phyloP scores from a whole-genome alignment of 202 grass and related monocot species.

The Panicum hallii region DNA sequence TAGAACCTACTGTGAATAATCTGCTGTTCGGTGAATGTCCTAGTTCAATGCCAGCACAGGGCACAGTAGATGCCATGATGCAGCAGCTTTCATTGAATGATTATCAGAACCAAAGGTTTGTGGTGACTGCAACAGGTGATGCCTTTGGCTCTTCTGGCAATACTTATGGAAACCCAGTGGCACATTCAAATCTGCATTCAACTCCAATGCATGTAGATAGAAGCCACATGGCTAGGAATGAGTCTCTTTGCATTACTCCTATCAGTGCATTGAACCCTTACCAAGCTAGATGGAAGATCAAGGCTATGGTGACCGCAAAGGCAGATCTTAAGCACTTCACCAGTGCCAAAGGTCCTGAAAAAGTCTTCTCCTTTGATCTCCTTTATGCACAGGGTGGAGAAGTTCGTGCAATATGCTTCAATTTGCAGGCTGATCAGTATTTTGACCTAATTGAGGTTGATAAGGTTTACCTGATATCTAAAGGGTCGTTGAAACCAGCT shows the following conservation, averaged over 20 bases:
- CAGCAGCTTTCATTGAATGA: constrained; percentile 42
- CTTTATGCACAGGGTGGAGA: constrained; percentile 76
- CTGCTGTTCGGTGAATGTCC: background rate
- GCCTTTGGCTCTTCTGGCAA: constrained; percentile 44
- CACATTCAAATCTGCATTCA: constrained; percentile 58
- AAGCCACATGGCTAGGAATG: constrained; percentile 64
- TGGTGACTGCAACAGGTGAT: constrained; percentile 21
- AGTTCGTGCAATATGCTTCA: constrained; percentile 78
- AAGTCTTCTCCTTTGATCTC: constrained; percentile 85
- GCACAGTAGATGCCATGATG: background rate
- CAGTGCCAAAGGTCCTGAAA: constrained; percentile 57
- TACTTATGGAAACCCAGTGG: constrained; percentile 43
- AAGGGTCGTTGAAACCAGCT: constrained; percentile 58
- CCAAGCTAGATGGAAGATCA: constrained; percentile 72
- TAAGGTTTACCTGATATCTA: constrained; percentile 88
- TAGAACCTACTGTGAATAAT: constrained; percentile 12
- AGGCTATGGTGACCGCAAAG: constrained; percentile 78
- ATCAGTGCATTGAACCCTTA: constrained; percentile 74
- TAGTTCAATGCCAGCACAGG: background rate
- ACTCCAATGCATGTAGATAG: constrained; percentile 62
- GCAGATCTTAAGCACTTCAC: constrained; percentile 56
- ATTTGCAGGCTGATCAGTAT: constrained; percentile 54
- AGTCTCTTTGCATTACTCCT: constrained; percentile 53
- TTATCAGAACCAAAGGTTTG: constrained; percentile 60
- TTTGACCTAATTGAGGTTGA: constrained; percentile 73